Percentiles rank a stretch among this genome's conserved stretches.
phyloP scores from a whole-genome alignment of 306 rosid species.

The Vigna hirtella region DNA sequence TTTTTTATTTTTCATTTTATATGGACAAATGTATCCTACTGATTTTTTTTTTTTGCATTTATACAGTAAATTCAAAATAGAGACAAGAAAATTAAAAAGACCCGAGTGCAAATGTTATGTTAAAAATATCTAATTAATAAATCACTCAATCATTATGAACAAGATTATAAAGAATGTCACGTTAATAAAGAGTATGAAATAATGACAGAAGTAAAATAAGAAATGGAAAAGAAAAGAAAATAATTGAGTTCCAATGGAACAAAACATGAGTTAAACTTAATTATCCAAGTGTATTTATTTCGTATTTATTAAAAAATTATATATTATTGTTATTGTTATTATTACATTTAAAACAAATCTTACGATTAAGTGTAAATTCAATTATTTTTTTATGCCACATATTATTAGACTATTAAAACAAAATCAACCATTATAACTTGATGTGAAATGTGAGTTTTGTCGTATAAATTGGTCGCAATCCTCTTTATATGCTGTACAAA shows the following conservation, averaged over 20 bases:
- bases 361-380: background rate
- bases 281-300: background rate
- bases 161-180: background rate
- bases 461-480: background rate
- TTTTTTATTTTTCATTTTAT: too few species aligned
- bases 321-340: background rate
- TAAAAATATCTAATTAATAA: too few species aligned
- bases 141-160: too few species aligned
- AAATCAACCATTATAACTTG: background rate
- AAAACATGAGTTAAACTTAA: background rate
- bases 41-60: background rate
- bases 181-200: background rate
- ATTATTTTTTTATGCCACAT: background rate
- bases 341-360: background rate
- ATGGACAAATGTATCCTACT: background rate
- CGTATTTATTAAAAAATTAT: background rate
- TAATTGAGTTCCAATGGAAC: background rate
- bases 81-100: background rate
- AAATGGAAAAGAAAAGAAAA: background rate
- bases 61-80: background rate
- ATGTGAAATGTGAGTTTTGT: background rate
- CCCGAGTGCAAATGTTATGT: too few species aligned
- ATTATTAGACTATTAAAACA: background rate
- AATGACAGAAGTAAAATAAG: background rate
- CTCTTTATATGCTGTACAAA: background rate